Evolutionary conservation across 2,329 filamentous ascomycete genomes (phyloP).

Genomic region (Colletotrichum coccodes): DNA sequence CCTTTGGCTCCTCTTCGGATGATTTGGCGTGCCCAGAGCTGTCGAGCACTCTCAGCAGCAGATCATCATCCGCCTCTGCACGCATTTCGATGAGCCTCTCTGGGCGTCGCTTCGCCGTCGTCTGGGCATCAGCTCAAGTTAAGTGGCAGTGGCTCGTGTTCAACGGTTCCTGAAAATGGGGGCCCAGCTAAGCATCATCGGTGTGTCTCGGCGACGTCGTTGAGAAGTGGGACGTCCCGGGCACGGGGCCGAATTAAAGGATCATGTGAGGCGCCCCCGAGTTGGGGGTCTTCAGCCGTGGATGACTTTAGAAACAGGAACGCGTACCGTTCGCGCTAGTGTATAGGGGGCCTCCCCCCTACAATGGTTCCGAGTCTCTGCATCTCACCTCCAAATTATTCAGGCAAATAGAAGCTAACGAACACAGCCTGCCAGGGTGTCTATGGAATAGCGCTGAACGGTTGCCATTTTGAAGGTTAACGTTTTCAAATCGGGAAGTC

Average conservation of each 20-base stretch:
- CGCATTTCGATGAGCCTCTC: background rate
- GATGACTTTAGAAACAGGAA: background rate
- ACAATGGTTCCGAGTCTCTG: slow-evolving; percentile 14
- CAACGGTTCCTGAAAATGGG: slow-evolving; percentile 1
- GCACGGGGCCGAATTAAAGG: slow-evolving; percentile 22
- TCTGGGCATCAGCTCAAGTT: background rate
- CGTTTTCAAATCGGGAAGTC: background rate
- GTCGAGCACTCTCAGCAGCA: background rate
- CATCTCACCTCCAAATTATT: slow-evolving; percentile 1
- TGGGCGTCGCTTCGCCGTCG: background rate
- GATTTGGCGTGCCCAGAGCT: background rate
- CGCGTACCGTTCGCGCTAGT: background rate
- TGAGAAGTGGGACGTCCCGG: background rate
- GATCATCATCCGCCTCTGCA: background rate
- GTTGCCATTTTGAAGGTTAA: background rate
- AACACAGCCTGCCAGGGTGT: background rate
- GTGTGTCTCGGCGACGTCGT: slow-evolving; percentile 8
- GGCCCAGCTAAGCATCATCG: background rate
- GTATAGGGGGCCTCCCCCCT: background rate
- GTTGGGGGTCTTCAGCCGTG: slow-evolving; percentile 3
- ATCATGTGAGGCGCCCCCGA: background rate
- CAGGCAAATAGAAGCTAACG: background rate
- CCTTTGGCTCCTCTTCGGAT: background rate
- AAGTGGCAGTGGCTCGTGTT: slow-evolving; percentile 7
- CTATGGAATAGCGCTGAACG: background rate